Evolutionary conservation across 2,329 filamentous ascomycete species (phyloP), one percentile per base, ranked within the genome.

Genomic region (Hypoxylon sp.): DNA sequence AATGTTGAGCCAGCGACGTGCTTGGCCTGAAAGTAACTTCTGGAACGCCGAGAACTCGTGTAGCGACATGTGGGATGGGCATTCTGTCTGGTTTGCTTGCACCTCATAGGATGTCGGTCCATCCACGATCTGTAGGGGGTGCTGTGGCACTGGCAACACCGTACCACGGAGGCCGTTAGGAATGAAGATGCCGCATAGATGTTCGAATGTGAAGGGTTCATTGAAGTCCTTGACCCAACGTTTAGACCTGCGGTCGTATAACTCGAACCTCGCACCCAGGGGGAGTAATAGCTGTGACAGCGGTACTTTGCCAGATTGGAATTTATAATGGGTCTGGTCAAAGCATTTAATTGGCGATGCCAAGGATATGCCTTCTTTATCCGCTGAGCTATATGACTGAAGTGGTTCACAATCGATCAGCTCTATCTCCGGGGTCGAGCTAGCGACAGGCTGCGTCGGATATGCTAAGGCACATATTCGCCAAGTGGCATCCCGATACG

Each of bases 11-110:
- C 85, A 89, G 0, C 86, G 79, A 0, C 81, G 75, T 4, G 76
- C 65, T 3, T 75, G 77, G 0, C 84, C 85, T 0, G 80, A 76
- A 0, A 85, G 70, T 0, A 87, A 70, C 1, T 76, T 78, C 54
- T 87, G 82, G 41, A 81, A 82, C 0, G 87, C 80, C 6, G 79
- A 77, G 41, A 83, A 89, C 56, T 89, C 86, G 11, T 87, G 82
- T 0, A 80, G 48, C 0, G 81, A 80, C 43, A 86, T 62, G 0
- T 78, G 74, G 0, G 73, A 43, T 0, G 87, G 85, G 51, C 85
- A 86, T 2, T 73, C 71, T 0, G 74, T 74, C 32, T 86, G 82
- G 11, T 76, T 84, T 0, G 85, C 82, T 32, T 87, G 73, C 0
- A 84, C 77, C 6, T 84, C 76, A 60, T 87, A 87, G 0, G 87